phyloP scores from a whole-genome alignment of 345 rosid species.

The Hypericum androsaemum region DNA sequence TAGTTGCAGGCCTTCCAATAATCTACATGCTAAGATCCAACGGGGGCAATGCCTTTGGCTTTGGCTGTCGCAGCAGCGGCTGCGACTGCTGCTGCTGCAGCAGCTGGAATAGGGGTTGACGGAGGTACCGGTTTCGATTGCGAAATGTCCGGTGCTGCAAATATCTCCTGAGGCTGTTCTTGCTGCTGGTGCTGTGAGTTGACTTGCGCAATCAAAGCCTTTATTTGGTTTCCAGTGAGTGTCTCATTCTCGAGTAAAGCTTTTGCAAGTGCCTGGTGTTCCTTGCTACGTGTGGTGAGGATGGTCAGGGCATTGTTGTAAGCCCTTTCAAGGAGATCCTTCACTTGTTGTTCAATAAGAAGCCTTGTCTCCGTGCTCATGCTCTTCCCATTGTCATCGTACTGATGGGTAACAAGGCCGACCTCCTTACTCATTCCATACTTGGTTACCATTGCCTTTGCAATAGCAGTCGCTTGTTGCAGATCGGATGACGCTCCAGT shows the following conservation, averaged over 20 bases:
- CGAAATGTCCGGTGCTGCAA: slow-evolving; percentile 34
- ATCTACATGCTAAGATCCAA: slow-evolving; percentile 45
- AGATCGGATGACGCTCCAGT: slow-evolving; percentile 85
- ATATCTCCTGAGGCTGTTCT: slow-evolving; percentile 40
- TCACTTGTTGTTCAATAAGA: slow-evolving; percentile 84
- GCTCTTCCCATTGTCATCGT: slow-evolving; percentile 82
- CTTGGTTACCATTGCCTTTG: slow-evolving; percentile 82
- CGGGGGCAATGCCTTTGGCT: slow-evolving; percentile 75
- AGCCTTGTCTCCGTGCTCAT: slow-evolving; percentile 97
- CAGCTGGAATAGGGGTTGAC: slow-evolving; percentile 57
- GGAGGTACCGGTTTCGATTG: slow-evolving; percentile 65
- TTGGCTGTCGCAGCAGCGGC: slow-evolving; percentile 63
- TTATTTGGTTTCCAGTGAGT: slow-evolving; percentile 68
- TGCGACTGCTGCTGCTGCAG: slow-evolving; percentile 44
- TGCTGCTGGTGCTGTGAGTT: slow-evolving; percentile 46
- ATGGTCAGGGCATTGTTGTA: slow-evolving; percentile 78
- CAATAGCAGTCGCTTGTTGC: slow-evolving; percentile 71
- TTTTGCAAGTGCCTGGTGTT: slow-evolving; percentile 72
- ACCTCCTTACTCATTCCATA: slow-evolving; percentile 88
- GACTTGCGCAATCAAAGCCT: slow-evolving; percentile 52
- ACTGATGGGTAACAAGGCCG: slow-evolving; percentile 67
- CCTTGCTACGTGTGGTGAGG: slow-evolving; percentile 63
- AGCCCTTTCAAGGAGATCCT: slow-evolving; percentile 55
- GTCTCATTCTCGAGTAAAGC: slow-evolving; percentile 80
- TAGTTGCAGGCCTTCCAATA: too few relatives aligned